A percentile compares a stretch with the other conserved stretches of the same genome.
Evolutionary conservation across 768 basidiomycete species (phyloP).

Genomic region (Mycena haematopus): DNA sequence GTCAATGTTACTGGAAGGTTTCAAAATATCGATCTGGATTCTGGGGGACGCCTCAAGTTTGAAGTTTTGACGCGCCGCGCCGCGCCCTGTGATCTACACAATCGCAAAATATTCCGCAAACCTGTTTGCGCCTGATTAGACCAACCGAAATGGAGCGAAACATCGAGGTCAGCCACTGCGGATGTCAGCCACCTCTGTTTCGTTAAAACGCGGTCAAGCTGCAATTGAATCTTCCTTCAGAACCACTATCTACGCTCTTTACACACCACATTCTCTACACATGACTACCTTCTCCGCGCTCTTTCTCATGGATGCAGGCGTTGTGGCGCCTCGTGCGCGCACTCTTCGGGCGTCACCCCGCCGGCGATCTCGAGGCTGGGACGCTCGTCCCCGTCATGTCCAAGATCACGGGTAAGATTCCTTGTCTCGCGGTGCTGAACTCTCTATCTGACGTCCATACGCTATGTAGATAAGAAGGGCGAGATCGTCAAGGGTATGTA

Average conservation of each 20-base stretch:
- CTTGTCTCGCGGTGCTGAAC: not conserved
- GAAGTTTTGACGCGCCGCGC: no score
- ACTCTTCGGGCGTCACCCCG: not conserved
- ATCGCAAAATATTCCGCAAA: no score
- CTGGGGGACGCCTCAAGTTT: no score
- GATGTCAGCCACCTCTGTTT: no score
- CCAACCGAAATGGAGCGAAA: no score
- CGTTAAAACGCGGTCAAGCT: no score
- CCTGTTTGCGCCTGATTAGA: conserved; percentile 37
- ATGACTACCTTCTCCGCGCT: not conserved
- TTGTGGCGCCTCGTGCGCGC: not conserved
- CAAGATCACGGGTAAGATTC: not conserved
- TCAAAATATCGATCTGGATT: no score
- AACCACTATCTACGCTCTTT: not conserved
- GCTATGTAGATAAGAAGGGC: not conserved
- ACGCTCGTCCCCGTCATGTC: not conserved
- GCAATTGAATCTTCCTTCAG: not conserved
- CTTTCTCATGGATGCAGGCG: not conserved
- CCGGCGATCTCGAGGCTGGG: not conserved
- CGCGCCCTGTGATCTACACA: no score
- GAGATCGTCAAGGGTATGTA: no score
- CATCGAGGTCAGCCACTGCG: no score
- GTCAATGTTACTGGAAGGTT: no score
- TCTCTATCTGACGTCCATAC: not conserved
- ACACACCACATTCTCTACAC: not conserved